Evolutionary conservation across 495 filamentous ascomycete genomes (phyloP), one percentile per base, ranked within the genome.

Genomic region (Cairneyella variabilis): DNA sequence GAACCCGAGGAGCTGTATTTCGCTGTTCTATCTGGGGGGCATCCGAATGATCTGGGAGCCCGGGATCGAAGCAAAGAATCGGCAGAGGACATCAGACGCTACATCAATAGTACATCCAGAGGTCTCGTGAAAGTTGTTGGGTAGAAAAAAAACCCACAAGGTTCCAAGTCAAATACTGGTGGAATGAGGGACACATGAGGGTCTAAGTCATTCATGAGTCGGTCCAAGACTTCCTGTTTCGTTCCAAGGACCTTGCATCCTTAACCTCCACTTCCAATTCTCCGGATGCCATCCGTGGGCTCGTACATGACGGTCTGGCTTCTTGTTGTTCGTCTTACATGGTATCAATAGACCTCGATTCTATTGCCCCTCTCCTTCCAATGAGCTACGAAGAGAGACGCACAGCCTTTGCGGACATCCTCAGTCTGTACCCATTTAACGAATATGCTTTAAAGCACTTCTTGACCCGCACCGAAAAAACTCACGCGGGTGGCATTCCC

Each of bases 151-250:
- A 38, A 5, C 5, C 4, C 14, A 54, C 12, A 6, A 16, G 9
- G 6, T 40, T 11, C 16, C 9, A 6, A 40, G 6, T 17, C 16
- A 9, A 6, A 40, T 6, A 9, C 16, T 8, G 10, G 8, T 8
- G 34, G 40, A 14, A 27, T 57, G 28, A n/a, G n/a, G n/a, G 26
- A 32, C 16, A 2, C 9, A 26, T n/a, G 12, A 44, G 21, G 44
- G 64, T 68, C 18, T 68, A 70, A 43, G 68, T 74, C 41, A 70
- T 73, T 20, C 70, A 72, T 56, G 59, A 68, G 49, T 66, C 67
- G 11, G 67, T 69, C 47, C 66, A 63, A 18, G 66, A 71, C 40
- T 71, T 65, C 30, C 62, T 71, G 27, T 9, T 63, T 34, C 32
- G 59, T 18, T 58, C 58, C 17, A n/a, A 54, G 42, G 65, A 64